Evolutionary conservation across 768 basidiomycete genomes (phyloP), one percentile per base, ranked within the genome.

Genomic region (Rhodotorula paludigena): DNA sequence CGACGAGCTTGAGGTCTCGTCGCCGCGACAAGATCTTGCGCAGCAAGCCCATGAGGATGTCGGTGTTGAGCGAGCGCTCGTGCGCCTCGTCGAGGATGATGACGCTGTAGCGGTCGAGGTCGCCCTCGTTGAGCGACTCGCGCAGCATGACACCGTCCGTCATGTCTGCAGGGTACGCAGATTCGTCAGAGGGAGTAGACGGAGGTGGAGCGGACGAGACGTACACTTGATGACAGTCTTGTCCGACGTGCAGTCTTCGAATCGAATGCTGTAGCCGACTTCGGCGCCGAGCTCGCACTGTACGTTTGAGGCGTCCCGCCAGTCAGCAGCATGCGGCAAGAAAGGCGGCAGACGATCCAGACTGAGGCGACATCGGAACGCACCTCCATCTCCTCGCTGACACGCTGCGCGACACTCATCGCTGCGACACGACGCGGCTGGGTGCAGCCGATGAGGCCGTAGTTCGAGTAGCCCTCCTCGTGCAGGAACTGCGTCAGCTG

Each of bases 321-420:
- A 77, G 3, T 53, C 42, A 45, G 47, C 35, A 51, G 32, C 12
- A 18, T 1, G 32, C 8, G 9, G 32, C 7, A 33, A 12, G 4
- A 45, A 23, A 12, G 47, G 38, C 35, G 42, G 48, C 30, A 15
- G 20, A 32, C 48, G 28, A 30, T 3, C 48, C 14, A 10, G 23
- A n/a, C n/a, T n/a, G n/a, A n/a, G n/a, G n/a, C n/a, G n/a, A n/a
- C n/a, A n/a, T n/a, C n/a, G n/a, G 16, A 21, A 69, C 85, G 61
- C 53, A 90, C 90, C 85, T 96, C 90, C 89, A 99, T 98, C 80
- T 99, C 96, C 77, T 99, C 96, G 76, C 91, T 92, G 64, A 99
- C 96, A 79, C 96, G 92, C 81, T 99, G 98, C n/a, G 96, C 96
- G 12, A 98, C 96, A 16, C 90, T 93, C 96, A 99, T 98, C 23